Evolutionary conservation across 768 basidiomycete genomes (phyloP).

Genomic region (Gautieria morchelliformis): DNA sequence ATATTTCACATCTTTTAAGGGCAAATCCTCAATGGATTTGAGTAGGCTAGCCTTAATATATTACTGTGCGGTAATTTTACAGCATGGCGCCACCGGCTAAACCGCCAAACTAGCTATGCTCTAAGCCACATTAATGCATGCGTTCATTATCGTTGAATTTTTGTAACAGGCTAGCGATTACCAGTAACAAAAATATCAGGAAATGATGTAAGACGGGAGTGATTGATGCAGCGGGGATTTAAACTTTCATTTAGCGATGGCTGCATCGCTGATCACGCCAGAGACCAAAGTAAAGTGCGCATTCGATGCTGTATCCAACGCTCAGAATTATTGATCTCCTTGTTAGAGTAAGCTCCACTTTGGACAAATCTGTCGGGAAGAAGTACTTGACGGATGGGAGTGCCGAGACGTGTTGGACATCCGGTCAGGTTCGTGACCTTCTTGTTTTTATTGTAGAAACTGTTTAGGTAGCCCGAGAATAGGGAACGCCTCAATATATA

Average conservation of each 20-base stretch:
- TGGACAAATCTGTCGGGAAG: slow-evolving; percentile 66
- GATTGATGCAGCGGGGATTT: neutral
- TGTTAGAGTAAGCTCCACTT: slow-evolving; percentile 66
- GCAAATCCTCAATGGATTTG: no score
- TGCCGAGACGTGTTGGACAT: slow-evolving; percentile 80
- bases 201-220: no score
- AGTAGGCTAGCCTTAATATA: no score
- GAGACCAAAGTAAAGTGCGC: slow-evolving; percentile 44
- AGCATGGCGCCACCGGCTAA: no score
- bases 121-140: no score
- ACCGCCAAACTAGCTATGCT: no score
- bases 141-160: no score
- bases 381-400: slow-evolving; percentile 59
- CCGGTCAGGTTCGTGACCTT: slow-evolving; percentile 47
- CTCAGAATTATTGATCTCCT: slow-evolving; percentile 5
- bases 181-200: no score
- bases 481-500: slow-evolving; percentile 74
- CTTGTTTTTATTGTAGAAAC: neutral
- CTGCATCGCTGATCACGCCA: slow-evolving; percentile 30
- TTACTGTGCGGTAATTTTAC: no score
- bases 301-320: neutral
- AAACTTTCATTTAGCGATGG: neutral
- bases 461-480: neutral
- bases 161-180: no score
- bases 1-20: no score